A percentile compares a stretch with the other conserved stretches of the same genome.
phyloP scores from a whole-genome alignment of 495 filamentous ascomycete species.

The Penicillium bialowiezense region DNA sequence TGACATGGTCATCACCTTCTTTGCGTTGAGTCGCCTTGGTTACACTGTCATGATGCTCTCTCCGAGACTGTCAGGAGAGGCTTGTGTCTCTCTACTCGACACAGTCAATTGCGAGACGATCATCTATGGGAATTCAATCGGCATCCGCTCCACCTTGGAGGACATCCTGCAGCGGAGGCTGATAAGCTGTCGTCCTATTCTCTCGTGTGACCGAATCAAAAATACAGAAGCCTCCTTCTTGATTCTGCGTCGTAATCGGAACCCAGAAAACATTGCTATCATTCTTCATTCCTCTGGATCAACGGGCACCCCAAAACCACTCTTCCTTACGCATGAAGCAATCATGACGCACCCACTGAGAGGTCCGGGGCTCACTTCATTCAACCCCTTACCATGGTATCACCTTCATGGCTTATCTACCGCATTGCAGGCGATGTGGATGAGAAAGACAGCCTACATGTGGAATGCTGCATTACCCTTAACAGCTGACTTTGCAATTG shows the following conservation, averaged over 20 bases:
- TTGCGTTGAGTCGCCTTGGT: conserved; percentile 56
- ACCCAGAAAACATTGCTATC: conserved; percentile 30
- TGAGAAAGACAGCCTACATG: conserved; percentile 48
- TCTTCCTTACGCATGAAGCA: conserved; percentile 38
- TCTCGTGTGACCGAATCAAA: conserved; percentile 10
- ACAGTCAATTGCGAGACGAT: conserved; percentile 45
- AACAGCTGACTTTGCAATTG: conserved; percentile 47
- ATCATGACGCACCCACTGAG: conserved; percentile 38
- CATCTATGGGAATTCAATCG: conserved; percentile 37
- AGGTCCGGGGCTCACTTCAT: conserved; percentile 41
- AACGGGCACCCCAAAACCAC: conserved; percentile 56
- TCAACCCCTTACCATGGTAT: conserved; percentile 56
- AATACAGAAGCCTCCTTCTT: conserved; percentile 25
- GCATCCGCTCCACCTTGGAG: conserved; percentile 39
- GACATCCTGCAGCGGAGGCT: conserved; percentile 36
- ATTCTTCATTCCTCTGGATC: conserved; percentile 60
- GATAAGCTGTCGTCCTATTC: conserved; percentile 33
- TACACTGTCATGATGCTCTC: conserved; percentile 59
- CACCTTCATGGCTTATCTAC: conserved; percentile 51
- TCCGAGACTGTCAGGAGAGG: conserved; percentile 50
- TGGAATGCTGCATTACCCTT: conserved; percentile 52
- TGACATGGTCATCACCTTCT: conserved; percentile 54
- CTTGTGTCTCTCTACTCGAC: conserved; percentile 51
- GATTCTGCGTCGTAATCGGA: conserved; percentile 31
- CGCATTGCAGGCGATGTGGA: conserved; percentile 49